Conservation (phyloP, 208 protist genomes). For the Strigomonas culicis region DNA sequence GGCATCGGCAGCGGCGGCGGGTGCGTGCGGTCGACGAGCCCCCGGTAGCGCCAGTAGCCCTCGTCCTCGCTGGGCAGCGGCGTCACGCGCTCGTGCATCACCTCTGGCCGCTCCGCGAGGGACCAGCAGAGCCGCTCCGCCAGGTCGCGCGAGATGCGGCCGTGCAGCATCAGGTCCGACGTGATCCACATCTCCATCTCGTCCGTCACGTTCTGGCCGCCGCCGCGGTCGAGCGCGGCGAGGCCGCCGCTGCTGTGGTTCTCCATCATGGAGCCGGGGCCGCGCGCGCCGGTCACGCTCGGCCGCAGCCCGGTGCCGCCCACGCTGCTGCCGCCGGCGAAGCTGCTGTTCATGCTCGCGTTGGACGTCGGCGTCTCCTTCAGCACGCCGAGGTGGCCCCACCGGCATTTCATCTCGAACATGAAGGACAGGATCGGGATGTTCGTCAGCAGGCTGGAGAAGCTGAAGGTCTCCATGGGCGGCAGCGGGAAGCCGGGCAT, state of each 20-base stretch:
- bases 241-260: slow-evolving; percentile 21
- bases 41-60: slow-evolving; percentile 77
- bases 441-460: slow-evolving; percentile 83
- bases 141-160: slow-evolving; percentile 57
- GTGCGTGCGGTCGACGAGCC: slow-evolving; percentile 49
- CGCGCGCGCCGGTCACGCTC: slow-evolving; percentile 9
- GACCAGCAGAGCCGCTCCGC: slow-evolving; percentile 68
- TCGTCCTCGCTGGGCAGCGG: slow-evolving; percentile 44
- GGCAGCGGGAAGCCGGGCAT: slow-evolving; percentile 28
- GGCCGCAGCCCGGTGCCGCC: slow-evolving; percentile 7
- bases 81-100: slow-evolving; percentile 50
- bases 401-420: slow-evolving; percentile 83
- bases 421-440: slow-evolving; percentile 81
- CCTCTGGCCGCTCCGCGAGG: slow-evolving; percentile 63
- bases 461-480: slow-evolving; percentile 86
- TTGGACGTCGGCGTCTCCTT: slow-evolving; percentile 26
- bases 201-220: slow-evolving; percentile 40
- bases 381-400: slow-evolving; percentile 59
- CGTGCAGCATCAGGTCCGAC: slow-evolving; percentile 74
- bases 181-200: slow-evolving; percentile 88
- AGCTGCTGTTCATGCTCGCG: slow-evolving; percentile 7
- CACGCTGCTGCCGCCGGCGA: slow-evolving; percentile 16
- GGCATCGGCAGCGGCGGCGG: slow-evolving; percentile 47
- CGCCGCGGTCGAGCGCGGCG: slow-evolving; percentile 20
- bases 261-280: slow-evolving; percentile 19